phyloP scores from a whole-genome alignment of 2,329 filamentous ascomycete genomes.

The Pseudocercospora pini-densiflorae region DNA sequence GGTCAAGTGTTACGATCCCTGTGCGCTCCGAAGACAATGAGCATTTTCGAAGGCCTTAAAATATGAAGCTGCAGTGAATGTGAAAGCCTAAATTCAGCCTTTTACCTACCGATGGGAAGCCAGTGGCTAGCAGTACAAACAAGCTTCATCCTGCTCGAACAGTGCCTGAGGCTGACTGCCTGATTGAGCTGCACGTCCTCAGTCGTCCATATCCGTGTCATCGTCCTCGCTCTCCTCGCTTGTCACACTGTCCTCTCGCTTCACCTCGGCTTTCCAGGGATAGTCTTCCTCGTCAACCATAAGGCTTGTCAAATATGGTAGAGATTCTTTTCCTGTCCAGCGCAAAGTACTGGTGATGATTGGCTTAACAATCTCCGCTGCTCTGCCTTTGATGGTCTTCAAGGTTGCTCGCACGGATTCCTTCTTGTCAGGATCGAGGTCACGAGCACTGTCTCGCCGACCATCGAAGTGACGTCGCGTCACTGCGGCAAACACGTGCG shows the following conservation, averaged over 20 bases:
- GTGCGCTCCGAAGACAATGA: not conserved
- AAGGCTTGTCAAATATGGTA: slow-evolving; percentile 12
- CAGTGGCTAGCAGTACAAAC: not conserved
- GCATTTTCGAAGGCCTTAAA: not conserved
- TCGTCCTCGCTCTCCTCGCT: not conserved
- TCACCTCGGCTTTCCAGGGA: not conserved
- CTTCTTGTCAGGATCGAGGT: slow-evolving; percentile 1
- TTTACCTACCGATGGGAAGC: not conserved
- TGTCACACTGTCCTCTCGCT: not conserved
- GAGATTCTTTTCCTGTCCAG: not conserved
- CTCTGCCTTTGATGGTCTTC: slow-evolving; percentile 12
- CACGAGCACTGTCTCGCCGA: slow-evolving; percentile 8
- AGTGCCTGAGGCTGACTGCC: not conserved
- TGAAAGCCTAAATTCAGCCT: not conserved
- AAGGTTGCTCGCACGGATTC: not conserved
- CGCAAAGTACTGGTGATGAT: not conserved
- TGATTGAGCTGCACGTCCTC: not conserved
- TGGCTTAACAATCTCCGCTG: not conserved
- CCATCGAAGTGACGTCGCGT: not conserved
- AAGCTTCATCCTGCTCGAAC: not conserved
- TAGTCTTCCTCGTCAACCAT: slow-evolving; percentile 3
- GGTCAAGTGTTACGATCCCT: not conserved
- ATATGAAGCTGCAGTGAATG: not conserved
- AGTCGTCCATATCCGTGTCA: not conserved
- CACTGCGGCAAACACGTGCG: not conserved